Percentiles rank a stretch among this genome's conserved stretches.
Evolutionary conservation across 148 eudicot species (phyloP).

Genomic region (Vaccinium corymbosum): DNA sequence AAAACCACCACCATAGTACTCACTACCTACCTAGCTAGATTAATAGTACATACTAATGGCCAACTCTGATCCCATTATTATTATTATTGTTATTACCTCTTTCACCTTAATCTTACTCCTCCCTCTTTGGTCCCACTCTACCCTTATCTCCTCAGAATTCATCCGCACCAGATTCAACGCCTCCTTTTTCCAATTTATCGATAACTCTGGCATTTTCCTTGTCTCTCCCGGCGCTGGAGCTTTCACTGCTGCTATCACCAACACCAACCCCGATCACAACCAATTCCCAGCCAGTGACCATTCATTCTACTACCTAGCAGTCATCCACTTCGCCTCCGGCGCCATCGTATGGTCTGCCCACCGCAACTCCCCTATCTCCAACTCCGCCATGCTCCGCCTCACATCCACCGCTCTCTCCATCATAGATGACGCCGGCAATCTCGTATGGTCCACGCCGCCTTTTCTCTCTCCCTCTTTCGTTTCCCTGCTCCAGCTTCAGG

Average conservation of each 20-base stretch:
- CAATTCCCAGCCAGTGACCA: background rate
- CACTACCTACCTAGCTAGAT: too few species aligned
- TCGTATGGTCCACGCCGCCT: slow-evolving; percentile 59
- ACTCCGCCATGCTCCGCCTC: slow-evolving; percentile 40
- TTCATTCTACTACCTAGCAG: slow-evolving; percentile 43
- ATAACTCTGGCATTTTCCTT: slow-evolving; percentile 47
- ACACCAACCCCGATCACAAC: slow-evolving; percentile 29
- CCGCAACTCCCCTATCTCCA: slow-evolving; percentile 53
- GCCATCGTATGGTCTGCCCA: slow-evolving; percentile 66
- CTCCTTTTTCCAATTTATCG: slow-evolving; percentile 38
- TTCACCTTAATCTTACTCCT: background rate
- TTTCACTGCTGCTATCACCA: slow-evolving; percentile 53
- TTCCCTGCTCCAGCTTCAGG: slow-evolving; percentile 36
- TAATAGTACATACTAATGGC: background rate
- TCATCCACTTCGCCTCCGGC: slow-evolving; percentile 53
- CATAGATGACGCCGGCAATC: slow-evolving; percentile 37
- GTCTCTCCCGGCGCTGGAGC: slow-evolving; percentile 40
- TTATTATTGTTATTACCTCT: background rate
- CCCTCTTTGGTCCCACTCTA: background rate
- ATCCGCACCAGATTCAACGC: slow-evolving; percentile 49
- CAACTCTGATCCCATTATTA: background rate
- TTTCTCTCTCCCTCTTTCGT: slow-evolving; percentile 28
- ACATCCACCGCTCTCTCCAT: slow-evolving; percentile 38
- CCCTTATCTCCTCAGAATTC: slow-evolving; percentile 19
- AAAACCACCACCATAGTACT: too few species aligned